phyloP scores from a whole-genome alignment of 805 yeast genomes.

The Cyberlindnera xishuangbannaensis region DNA sequence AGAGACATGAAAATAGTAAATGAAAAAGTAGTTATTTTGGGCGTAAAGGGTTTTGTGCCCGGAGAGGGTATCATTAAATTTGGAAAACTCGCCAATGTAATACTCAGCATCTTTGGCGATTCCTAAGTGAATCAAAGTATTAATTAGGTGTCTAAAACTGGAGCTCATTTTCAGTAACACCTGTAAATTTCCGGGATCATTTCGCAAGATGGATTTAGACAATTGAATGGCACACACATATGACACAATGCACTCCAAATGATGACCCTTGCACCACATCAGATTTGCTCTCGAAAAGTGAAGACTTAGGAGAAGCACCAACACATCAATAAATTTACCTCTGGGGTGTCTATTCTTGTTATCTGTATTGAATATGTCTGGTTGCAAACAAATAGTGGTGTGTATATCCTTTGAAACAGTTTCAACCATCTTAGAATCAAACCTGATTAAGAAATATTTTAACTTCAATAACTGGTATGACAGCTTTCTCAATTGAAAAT shows the following conservation, averaged over 20 bases:
- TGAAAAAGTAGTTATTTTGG: constrained; percentile 20
- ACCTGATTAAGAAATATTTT: constrained; percentile 11
- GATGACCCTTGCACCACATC: constrained; percentile 17
- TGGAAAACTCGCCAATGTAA: constrained; percentile 43
- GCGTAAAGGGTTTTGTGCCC: constrained; percentile 8
- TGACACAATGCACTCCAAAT: constrained; percentile 28
- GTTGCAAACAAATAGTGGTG: background rate
- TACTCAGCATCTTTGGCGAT: constrained; percentile 52
- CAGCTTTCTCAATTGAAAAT: constrained; percentile 5
- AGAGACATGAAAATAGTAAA: constrained; percentile 14
- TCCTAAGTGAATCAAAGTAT: constrained; percentile 43
- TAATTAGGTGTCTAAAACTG: constrained; percentile 36
- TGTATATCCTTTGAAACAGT: constrained; percentile 7
- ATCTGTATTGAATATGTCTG: constrained; percentile 7
- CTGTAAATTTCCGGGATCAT: constrained; percentile 25
- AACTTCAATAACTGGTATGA: constrained; percentile 13
- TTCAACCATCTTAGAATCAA: constrained; percentile 9
- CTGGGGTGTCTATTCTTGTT: constrained; percentile 11
- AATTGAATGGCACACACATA: constrained; percentile 46
- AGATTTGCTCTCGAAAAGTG: constrained; percentile 16
- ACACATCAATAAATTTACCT: constrained; percentile 7
- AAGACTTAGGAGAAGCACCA: constrained; percentile 13
- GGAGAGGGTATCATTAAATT: constrained; percentile 16
- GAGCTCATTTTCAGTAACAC: constrained; percentile 31
- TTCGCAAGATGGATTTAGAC: constrained; percentile 46